A percentile compares a stretch with the other conserved stretches of the same genome.
These are phyloP conservation scores for Suillus subaureus DNA, from an alignment of 768 basidiomycete genomes.

Conservation along the genomic window DNA sequence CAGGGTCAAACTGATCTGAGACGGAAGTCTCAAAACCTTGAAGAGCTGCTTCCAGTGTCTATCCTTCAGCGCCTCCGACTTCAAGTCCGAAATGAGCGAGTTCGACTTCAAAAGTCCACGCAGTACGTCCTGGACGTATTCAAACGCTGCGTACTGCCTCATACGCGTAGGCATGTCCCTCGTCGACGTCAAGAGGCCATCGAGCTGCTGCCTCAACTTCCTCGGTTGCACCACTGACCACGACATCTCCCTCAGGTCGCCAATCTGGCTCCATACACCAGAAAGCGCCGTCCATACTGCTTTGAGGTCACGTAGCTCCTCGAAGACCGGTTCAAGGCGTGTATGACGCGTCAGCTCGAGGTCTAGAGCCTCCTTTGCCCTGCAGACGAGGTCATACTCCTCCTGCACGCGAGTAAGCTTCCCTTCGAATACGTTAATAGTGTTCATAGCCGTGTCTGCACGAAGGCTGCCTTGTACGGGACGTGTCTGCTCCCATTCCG, in stretches of 20 bases:
- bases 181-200: constrained; percentile 88
- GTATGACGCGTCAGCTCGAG: constrained; percentile 89
- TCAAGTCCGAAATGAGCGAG: constrained; percentile 86
- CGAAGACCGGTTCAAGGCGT: constrained; percentile 90
- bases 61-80: constrained; percentile 96
- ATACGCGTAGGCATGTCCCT: constrained; percentile 99
- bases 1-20: constrained; percentile 76
- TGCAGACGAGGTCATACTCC: constrained; percentile 92
- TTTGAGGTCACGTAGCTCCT: constrained; percentile 94
- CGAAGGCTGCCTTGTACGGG: constrained; percentile 97
- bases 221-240: constrained; percentile 96
- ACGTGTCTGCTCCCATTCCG: constrained; percentile 95
- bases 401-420: constrained; percentile 89
- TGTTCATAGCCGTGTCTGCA: constrained; percentile 94
- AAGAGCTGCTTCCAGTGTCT: constrained; percentile 98
- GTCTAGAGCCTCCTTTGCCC: constrained; percentile 96
- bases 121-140: constrained; percentile 93
- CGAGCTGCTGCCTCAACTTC: constrained; percentile 92
- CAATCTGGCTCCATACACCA: constrained; percentile 93
- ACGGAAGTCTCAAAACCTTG: constrained; percentile 78
- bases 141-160: constrained; percentile 98
- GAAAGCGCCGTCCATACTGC: constrained; percentile 99
- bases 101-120: constrained; percentile 89
- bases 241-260: constrained; percentile 81
- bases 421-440: constrained; percentile 93